Conservation (phyloP, 2,329 filamentous ascomycete genomes). For the Diaporthe velutina region DNA sequence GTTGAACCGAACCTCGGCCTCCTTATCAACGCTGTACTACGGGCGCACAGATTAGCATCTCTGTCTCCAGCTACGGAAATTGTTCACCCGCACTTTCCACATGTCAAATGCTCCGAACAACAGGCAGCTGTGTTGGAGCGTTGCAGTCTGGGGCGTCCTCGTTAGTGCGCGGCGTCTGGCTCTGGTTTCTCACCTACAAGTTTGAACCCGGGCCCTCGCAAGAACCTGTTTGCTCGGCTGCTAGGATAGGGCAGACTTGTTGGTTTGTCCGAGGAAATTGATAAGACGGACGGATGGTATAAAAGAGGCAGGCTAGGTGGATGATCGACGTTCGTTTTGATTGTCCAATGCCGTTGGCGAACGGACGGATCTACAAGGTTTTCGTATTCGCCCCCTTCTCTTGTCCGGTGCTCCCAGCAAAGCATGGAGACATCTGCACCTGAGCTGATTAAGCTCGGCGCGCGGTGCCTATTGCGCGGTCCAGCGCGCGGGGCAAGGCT, state of each 20-base stretch:
- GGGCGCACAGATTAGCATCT: not conserved
- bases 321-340: constrained; percentile 1
- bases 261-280: not conserved
- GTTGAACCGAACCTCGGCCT: not conserved
- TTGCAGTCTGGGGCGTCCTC: not conserved
- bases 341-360: not conserved
- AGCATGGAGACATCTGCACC: not conserved
- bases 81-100: not conserved
- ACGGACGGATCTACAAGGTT: constrained; percentile 10
- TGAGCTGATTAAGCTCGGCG: not conserved
- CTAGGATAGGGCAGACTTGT: not conserved
- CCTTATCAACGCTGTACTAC: not conserved
- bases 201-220: too few species aligned
- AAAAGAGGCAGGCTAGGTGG: not conserved
- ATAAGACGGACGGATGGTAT: not conserved
- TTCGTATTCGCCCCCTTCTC: not conserved
- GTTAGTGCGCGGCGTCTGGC: not conserved
- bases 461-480: not conserved
- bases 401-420: not conserved
- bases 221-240: not conserved
- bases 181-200: not conserved
- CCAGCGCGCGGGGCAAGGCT: not conserved
- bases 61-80: not conserved
- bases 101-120: too few species aligned
- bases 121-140: too few species aligned